phyloP scores from a whole-genome alignment of 208 protist genomes.

The Trypanosomatidae sp. region DNA sequence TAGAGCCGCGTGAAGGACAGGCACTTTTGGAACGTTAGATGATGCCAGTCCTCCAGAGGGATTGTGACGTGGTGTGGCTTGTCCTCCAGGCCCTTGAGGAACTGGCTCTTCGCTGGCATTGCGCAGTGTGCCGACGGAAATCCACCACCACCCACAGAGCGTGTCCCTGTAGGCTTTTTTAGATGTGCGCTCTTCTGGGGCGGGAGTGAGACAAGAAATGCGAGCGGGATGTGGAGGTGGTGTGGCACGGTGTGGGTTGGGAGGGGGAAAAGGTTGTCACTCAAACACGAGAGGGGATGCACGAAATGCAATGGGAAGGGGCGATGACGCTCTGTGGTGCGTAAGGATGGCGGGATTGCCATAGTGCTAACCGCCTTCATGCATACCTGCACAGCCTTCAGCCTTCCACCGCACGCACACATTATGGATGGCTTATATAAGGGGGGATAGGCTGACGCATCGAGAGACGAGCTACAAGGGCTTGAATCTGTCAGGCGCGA shows the following conservation, averaged over 20 bases:
- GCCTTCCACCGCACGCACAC: neutral
- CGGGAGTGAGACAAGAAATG: too few relatives aligned
- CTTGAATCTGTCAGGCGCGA: neutral
- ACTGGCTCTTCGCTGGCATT: neutral
- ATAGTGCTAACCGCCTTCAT: neutral
- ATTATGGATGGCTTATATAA: neutral
- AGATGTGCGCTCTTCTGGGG: neutral
- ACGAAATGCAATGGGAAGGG: neutral
- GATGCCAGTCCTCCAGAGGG: conserved; percentile 3
- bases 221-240: too few relatives aligned
- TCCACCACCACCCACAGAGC: neutral
- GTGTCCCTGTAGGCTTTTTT: neutral
- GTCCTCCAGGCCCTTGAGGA: neutral
- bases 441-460: neutral
- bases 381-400: neutral
- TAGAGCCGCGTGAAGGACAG: neutral
- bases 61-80: conserved; percentile 22
- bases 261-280: neutral
- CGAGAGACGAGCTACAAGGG: neutral
- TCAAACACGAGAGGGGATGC: neutral
- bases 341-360: neutral
- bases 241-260: neutral
- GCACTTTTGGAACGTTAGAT: neutral
- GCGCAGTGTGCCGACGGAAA: neutral
- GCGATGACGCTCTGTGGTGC: neutral